phyloP scores from a whole-genome alignment of 192 early-diverging fungal genomes.

The Backusella liffmaniae region DNA sequence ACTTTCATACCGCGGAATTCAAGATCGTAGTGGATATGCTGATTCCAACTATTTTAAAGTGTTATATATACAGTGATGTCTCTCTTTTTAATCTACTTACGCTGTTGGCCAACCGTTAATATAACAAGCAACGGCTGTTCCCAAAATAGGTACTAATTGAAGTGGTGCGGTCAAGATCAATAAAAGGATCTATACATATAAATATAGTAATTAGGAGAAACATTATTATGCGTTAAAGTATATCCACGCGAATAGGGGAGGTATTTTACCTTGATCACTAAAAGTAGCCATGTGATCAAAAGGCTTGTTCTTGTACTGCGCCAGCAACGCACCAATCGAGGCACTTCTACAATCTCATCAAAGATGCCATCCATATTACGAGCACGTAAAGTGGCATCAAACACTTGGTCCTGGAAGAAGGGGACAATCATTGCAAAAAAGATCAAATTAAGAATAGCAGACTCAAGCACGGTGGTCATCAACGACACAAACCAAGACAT shows the following conservation, averaged over 20 bases:
- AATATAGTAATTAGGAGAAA: background rate
- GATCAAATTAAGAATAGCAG: constrained; percentile 44
- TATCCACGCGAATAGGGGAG: background rate
- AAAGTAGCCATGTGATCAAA: constrained; percentile 35
- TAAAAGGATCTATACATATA: constrained; percentile 37
- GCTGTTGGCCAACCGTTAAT: constrained; percentile 49
- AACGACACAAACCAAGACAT: constrained; percentile 55
- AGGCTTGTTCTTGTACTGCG: constrained; percentile 38
- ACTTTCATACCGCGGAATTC: constrained; percentile 44
- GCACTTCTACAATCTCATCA: constrained; percentile 33
- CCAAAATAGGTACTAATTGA: constrained; percentile 56
- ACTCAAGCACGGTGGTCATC: constrained; percentile 54
- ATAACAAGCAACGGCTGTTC: constrained; percentile 44
- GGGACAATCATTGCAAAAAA: constrained; percentile 56
- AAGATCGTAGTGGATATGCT: constrained; percentile 46
- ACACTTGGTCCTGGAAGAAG: constrained; percentile 54
- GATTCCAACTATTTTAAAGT: constrained; percentile 34
- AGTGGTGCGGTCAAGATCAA: constrained; percentile 57
- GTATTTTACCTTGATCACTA: constrained; percentile 11
- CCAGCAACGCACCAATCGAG: constrained; percentile 38
- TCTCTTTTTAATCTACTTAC: constrained; percentile 12
- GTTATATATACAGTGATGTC: too few relatives aligned
- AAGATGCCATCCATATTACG: constrained; percentile 35
- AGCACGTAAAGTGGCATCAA: constrained; percentile 49
- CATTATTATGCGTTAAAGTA: background rate